These are phyloP conservation scores for Haematococcus sp. DNA, from an alignment of 139 green algal species.

Conservation along the genomic window DNA sequence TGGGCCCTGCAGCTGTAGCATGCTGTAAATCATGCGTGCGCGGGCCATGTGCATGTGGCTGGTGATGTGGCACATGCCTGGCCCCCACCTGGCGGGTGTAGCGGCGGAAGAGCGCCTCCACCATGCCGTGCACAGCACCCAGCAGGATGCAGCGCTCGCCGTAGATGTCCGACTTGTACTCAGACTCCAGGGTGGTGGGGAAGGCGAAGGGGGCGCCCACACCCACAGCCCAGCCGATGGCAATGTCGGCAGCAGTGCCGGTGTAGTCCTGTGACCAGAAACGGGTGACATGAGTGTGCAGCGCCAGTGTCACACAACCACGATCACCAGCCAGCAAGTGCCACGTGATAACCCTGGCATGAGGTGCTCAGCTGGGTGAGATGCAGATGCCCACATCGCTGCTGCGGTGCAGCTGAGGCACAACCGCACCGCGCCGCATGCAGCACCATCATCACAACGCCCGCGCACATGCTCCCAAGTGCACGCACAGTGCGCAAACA, in stretches of 20 bases:
- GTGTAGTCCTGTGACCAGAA: slow-evolving; percentile 77
- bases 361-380: background rate
- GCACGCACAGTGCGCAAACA: background rate
- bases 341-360: background rate
- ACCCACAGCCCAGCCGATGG: slow-evolving; percentile 95
- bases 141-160: slow-evolving; percentile 97
- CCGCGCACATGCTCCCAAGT: background rate
- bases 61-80: background rate
- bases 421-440: no score
- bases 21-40: no score
- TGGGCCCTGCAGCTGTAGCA: no score
- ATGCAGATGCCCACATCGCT: no score
- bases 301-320: background rate
- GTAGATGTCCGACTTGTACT: slow-evolving; percentile 99
- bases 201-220: slow-evolving; percentile 98
- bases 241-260: slow-evolving; percentile 91
- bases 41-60: no score
- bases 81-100: slow-evolving; percentile 67
- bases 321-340: background rate
- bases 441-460: no score
- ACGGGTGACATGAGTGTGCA: background rate
- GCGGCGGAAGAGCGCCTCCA: slow-evolving; percentile 94
- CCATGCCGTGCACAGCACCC: slow-evolving; percentile 96
- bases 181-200: slow-evolving; percentile 94
- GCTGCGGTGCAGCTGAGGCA: no score